Evolutionary conservation across 2,329 filamentous ascomycete genomes (phyloP).

Genomic region (Pseudogymnoascus sp.): DNA sequence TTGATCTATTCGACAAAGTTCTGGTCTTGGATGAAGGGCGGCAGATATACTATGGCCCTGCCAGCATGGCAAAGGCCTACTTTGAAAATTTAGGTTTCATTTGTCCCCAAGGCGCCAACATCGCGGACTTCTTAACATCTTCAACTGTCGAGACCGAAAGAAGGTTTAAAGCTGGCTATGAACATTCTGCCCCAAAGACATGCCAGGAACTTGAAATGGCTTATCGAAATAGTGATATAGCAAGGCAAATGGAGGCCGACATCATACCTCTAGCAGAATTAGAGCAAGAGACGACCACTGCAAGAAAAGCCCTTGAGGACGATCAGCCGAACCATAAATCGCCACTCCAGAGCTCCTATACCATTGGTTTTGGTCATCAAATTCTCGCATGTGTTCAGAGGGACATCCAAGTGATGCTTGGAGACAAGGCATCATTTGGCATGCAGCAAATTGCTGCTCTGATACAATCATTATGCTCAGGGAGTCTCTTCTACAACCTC

Average conservation of each 20-base stretch:
- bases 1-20: constrained; percentile 62
- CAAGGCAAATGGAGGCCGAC: constrained; percentile 36
- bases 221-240: constrained; percentile 46
- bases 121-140: constrained; percentile 58
- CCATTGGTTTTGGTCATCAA: constrained; percentile 43
- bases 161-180: constrained; percentile 40
- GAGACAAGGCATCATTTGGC: constrained; percentile 54
- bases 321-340: constrained; percentile 30
- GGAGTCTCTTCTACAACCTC: constrained; percentile 60
- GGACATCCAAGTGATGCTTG: constrained; percentile 57
- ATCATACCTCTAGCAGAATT: constrained; percentile 35
- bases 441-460: constrained; percentile 53
- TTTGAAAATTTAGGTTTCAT: constrained; percentile 58
- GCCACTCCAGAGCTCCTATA: constrained; percentile 37
- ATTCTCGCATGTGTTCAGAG: constrained; percentile 47
- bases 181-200: constrained; percentile 37
- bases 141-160: constrained; percentile 61
- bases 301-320: constrained; percentile 26
- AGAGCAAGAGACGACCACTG: constrained; percentile 42
- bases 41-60: constrained; percentile 56
- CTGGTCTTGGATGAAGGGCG: constrained; percentile 58
- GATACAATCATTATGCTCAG: constrained; percentile 51
- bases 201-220: constrained; percentile 35
- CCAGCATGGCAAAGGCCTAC: constrained; percentile 49
- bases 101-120: constrained; percentile 52